Evolutionary conservation across 495 filamentous ascomycete genomes (phyloP).

Genomic region (Collariella sp.): DNA sequence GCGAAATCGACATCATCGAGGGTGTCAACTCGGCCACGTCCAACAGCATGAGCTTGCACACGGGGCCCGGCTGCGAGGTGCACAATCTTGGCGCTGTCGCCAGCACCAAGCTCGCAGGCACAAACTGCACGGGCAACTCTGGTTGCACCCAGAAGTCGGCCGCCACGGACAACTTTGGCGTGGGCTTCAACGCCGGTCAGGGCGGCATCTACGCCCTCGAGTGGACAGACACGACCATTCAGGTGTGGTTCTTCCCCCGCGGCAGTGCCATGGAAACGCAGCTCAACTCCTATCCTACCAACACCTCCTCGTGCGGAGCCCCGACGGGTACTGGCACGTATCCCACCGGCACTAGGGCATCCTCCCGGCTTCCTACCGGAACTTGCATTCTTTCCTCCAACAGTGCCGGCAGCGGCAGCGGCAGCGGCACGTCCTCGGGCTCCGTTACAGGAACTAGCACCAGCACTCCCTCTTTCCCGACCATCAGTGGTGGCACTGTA

Average conservation of each 20-base stretch:
- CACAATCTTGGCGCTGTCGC: conserved; percentile 39
- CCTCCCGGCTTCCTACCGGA: too few relatives aligned
- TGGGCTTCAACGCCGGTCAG: conserved; percentile 60
- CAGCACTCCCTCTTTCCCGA: too few relatives aligned
- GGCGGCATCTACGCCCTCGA: conserved; percentile 76
- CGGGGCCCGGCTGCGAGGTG: conserved; percentile 53
- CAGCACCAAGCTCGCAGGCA: conserved; percentile 36
- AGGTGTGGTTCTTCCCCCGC: conserved; percentile 73
- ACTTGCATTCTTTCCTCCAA: too few relatives aligned
- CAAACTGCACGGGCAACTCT: conserved; percentile 41
- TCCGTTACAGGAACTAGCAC: too few relatives aligned
- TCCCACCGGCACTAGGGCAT: not conserved
- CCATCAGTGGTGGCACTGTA: too few relatives aligned
- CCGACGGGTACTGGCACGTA: too few relatives aligned
- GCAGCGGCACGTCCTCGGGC: too few relatives aligned
- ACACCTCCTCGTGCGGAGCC: not conserved
- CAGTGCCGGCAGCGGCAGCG: too few relatives aligned
- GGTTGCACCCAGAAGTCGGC: conserved; percentile 43
- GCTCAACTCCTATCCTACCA: conserved; percentile 31
- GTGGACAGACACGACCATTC: conserved; percentile 58
- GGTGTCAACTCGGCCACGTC: conserved; percentile 60
- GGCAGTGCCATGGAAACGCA: conserved; percentile 27
- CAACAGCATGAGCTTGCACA: conserved; percentile 72
- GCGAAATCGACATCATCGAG: conserved; percentile 92
- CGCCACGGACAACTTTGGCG: conserved; percentile 51